Base-by-base conservation (phyloP, 106 monocot species). In the Iris macrosiphon region DNA sequence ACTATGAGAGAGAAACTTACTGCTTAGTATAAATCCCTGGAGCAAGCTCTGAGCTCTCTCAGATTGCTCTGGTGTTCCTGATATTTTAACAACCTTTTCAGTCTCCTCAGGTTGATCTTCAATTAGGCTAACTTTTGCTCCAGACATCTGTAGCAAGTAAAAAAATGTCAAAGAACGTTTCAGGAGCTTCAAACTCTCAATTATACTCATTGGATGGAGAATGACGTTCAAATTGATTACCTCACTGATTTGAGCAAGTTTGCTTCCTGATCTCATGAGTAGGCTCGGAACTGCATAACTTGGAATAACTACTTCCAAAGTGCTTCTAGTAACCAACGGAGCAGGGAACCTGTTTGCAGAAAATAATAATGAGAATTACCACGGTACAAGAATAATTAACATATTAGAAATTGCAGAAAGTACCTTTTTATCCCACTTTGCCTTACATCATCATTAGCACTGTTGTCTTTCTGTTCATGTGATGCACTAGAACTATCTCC, bases 1-100 rank as follows among this genome's bases (percentile, higher is more conserved):
- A 30, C 31, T 13, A 31, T 29, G 18, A 31, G 31, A 26, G 30
- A 6, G 23, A 16, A 34, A 50, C 6, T 65, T 75, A 96, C 96
- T 80, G 77, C 90, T 89, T 57, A 96, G 66, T 51, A 96, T 96
- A 63, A 96, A 90, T 67, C 96, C 96, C 49, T 90, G 82, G 24
- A 96, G 90, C 40, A 96, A 75, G 57, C 82, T 96, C 54, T 96
- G 83, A 41, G 96, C 96, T 68, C 73, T 86, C 49, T 83, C 83
- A 61, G 90, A 74, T 75, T 96, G 96, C 45, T 90, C 96, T 17
- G 90, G 90, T 40, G 66, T 90, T 67, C 96, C 96, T 24, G 86
- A 86, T 77, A 96, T 96, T 64, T 68, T 55, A 67, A 96, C 86
- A 67, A 86, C 53, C 56, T 81, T 86, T 42, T 80, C 77, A 19